Conservation (phyloP, 2,329 filamentous ascomycete genomes). For the Neocucurbitaria cava region DNA sequence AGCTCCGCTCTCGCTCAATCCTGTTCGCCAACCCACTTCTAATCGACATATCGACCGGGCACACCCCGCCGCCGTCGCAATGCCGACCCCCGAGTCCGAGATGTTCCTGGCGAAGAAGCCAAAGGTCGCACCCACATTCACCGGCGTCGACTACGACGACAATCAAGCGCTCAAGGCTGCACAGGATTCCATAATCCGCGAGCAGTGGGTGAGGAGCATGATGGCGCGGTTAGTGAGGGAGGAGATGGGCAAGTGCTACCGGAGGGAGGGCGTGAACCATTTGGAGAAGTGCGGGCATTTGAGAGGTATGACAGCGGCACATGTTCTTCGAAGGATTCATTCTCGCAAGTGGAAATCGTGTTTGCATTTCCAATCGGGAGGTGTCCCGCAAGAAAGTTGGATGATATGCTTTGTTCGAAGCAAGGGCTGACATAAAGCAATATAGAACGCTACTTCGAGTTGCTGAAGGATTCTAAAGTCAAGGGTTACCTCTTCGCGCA, state of each 20-base stretch:
- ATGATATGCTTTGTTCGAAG: neutral
- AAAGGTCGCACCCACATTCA: slow-evolving; percentile 80
- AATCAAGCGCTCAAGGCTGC: slow-evolving; percentile 80
- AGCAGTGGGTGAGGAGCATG: slow-evolving; percentile 91
- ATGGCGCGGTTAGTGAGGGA: slow-evolving; percentile 83
- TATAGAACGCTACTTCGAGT: slow-evolving; percentile 78
- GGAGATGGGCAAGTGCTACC: slow-evolving; percentile 86
- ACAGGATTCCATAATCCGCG: slow-evolving; percentile 80
- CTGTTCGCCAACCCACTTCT: neutral
- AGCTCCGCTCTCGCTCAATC: neutral
- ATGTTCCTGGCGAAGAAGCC: slow-evolving; percentile 86
- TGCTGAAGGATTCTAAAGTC: slow-evolving; percentile 78
- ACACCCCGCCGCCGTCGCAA: slow-evolving; percentile 49
- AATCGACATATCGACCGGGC: neutral
- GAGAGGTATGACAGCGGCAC: slow-evolving; percentile 68
- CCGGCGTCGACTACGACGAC: slow-evolving; percentile 86
- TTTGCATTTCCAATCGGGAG: neutral
- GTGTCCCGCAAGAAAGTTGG: neutral
- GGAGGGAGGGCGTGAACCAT: slow-evolving; percentile 83
- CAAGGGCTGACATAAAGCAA: slow-evolving; percentile 29
- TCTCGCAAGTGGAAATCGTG: neutral
- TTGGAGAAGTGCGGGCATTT: slow-evolving; percentile 84
- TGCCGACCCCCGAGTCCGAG: slow-evolving; percentile 84
- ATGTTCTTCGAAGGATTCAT: neutral
- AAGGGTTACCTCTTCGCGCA: slow-evolving; percentile 81